Base-by-base conservation (phyloP, 345 rosid species). In the Turritis glabra region DNA sequence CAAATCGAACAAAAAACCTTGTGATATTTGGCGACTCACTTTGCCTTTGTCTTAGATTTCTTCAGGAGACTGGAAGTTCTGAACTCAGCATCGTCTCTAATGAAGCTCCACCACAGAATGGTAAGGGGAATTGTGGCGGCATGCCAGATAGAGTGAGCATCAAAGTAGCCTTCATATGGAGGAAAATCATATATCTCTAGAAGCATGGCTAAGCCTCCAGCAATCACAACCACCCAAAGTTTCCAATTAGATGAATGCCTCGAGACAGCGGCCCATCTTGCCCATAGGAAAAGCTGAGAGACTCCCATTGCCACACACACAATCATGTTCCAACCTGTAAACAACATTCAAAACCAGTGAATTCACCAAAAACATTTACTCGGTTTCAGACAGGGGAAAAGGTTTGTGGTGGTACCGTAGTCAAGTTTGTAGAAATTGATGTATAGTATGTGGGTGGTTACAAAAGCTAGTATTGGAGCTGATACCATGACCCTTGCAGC, bases 141-240 rank as follows among this genome's bases (percentile, higher is more conserved):
- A 40, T 88, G 96, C 96, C 96, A 88, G 29, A 90, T 71, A 5
- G 96, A 86, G 47, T 88, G 96, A 21, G 93, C 86, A 81, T 90
- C 96, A 12, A 88, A 68, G 54, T 75, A 85, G 53, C 93, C 93
- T 27, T 76, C 55, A 60, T 79, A 80, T 9, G 96, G 93, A 26
- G 91, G 96, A 77, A 90, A 90, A 63, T 90, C 96, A 32, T 82
- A 90, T 53, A 86, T 85, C 81, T 90, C 96, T 32, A 90, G 54
- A 46, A 90, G 91, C 93, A 86, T 80, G 13, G 87, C 86, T 32
- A 90, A 77, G 22, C 81, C 89, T 15, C 88, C 90, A 54, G 84
- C 91, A 14, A 83, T 44, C 48, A 84, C 88, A 57, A 86, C 89
- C 62, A 80, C 75, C 93, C 89, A 88, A 44, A 88, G 71, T 80